A percentile compares a stretch with the other conserved stretches of the same genome.
Conservation (phyloP, 2,329 filamentous ascomycete genomes). For the Myriosclerotinia scirpicola region DNA sequence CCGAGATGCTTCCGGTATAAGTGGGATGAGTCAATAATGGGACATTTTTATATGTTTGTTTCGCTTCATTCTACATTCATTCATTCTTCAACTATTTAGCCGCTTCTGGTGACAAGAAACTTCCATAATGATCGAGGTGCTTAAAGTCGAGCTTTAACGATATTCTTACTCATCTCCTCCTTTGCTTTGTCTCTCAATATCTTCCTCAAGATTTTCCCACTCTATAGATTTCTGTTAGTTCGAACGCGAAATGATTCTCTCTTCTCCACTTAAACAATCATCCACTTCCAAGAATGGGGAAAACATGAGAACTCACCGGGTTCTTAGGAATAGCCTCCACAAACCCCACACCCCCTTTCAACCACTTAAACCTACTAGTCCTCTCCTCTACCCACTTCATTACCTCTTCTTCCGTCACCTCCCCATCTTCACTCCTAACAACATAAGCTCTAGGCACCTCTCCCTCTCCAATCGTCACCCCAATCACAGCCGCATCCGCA, state of each 20-base stretch:
- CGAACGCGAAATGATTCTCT: no score
- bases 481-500: slow-evolving; percentile 49
- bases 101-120: not conserved
- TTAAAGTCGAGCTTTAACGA: not conserved
- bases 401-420: slow-evolving; percentile 47
- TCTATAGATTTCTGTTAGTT: slow-evolving; percentile 21
- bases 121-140: not conserved
- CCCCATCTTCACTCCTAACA: slow-evolving; percentile 43
- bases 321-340: slow-evolving; percentile 70
- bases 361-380: slow-evolving; percentile 63
- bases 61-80: no score
- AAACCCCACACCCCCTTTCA: slow-evolving; percentile 67
- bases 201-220: slow-evolving; percentile 53
- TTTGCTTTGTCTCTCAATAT: slow-evolving; percentile 46
- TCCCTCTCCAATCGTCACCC: slow-evolving; percentile 43
- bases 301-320: slow-evolving; percentile 42
- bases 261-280: no score
- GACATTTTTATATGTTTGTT: no score
- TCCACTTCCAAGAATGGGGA: not conserved
- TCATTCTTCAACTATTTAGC: no score
- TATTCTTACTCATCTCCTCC: slow-evolving; percentile 20
- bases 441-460: slow-evolving; percentile 63
- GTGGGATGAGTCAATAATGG: not conserved
- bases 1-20: slow-evolving; percentile 4
- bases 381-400: slow-evolving; percentile 57